A percentile compares a stretch with the other conserved stretches of the same genome.
Evolutionary conservation across 83 land plant species (phyloP).

Genomic region (Diphasiastrum complanatum): DNA sequence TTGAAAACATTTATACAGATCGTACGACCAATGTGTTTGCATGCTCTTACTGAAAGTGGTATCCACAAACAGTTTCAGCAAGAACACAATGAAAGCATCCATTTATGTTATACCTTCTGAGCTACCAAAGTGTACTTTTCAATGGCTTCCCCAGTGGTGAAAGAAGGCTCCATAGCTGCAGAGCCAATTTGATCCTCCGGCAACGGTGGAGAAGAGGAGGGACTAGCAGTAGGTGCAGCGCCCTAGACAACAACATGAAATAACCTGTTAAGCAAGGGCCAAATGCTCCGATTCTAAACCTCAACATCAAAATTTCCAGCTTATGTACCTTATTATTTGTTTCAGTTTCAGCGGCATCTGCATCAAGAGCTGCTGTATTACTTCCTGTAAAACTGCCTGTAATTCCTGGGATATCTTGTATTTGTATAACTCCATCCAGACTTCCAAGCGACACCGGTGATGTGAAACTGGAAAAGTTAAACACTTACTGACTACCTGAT

Average conservation of each 20-base stretch:
- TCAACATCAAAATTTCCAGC: background rate
- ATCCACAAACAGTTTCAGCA: too few relatives aligned
- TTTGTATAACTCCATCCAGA: constrained; percentile 14
- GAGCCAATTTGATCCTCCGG: constrained; percentile 25
- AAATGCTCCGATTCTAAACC: background rate
- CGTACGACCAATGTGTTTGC: too few relatives aligned
- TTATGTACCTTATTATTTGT: constrained; percentile 7
- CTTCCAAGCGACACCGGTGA: constrained; percentile 14
- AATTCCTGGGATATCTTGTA: constrained; percentile 11
- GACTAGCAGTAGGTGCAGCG: constrained; percentile 2
- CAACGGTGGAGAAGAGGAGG: constrained; percentile 17
- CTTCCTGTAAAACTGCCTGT: background rate
- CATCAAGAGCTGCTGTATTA: constrained; percentile 11
- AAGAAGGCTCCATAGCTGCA: constrained; percentile 45
- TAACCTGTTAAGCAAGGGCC: background rate
- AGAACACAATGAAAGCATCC: too few relatives aligned
- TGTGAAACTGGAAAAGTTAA: constrained; percentile 13
- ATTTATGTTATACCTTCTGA: constrained; percentile 83
- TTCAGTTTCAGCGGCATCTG: constrained; percentile 8
- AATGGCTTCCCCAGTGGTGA: constrained; percentile 68
- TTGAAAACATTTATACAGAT: too few relatives aligned
- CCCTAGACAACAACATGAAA: background rate
- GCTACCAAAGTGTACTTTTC: constrained; percentile 60
- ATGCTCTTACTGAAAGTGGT: too few relatives aligned
- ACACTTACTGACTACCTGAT: background rate